Evolutionary conservation across 2,329 filamentous ascomycete species (phyloP).

Genomic region (Pseudocercospora fuligena): DNA sequence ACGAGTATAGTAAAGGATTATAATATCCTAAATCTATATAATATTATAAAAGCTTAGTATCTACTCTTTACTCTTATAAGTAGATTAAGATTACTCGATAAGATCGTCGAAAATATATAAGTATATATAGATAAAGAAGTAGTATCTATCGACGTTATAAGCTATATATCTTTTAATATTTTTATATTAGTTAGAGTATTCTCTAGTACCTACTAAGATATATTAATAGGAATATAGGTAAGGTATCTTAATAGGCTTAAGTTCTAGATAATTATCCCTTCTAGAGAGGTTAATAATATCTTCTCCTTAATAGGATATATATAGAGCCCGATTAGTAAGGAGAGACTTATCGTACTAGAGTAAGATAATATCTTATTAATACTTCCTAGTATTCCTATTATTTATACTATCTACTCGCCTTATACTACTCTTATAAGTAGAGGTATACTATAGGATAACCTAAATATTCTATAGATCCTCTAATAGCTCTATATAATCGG

Average conservation of each 20-base stretch:
- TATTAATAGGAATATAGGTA: conserved; percentile 18
- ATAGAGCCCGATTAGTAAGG: conserved; percentile 13
- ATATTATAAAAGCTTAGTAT: no score
- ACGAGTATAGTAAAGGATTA: no score
- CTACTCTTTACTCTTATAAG: no score
- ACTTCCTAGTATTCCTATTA: conserved; percentile 17
- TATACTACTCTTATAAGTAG: conserved; percentile 19
- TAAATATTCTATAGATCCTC: no score
- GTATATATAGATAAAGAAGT: background rate
- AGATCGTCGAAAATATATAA: background rate
- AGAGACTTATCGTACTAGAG: conserved; percentile 20
- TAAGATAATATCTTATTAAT: conserved; percentile 24
- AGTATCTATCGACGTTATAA: conserved; percentile 9
- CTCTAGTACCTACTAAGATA: conserved; percentile 19
- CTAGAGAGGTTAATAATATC: background rate
- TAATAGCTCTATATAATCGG: no score
- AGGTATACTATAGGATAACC: conserved; percentile 23
- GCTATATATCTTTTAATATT: conserved; percentile 20
- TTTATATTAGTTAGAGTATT: conserved; percentile 14
- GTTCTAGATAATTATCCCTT: conserved; percentile 21
- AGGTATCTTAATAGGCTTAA: conserved; percentile 21
- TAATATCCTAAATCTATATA: no score
- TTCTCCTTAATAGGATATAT: background rate
- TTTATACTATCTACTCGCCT: conserved; percentile 21
- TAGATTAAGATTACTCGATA: background rate